phyloP scores from a whole-genome alignment of 2,329 filamentous ascomycete species.

The Trichoderma breve region DNA sequence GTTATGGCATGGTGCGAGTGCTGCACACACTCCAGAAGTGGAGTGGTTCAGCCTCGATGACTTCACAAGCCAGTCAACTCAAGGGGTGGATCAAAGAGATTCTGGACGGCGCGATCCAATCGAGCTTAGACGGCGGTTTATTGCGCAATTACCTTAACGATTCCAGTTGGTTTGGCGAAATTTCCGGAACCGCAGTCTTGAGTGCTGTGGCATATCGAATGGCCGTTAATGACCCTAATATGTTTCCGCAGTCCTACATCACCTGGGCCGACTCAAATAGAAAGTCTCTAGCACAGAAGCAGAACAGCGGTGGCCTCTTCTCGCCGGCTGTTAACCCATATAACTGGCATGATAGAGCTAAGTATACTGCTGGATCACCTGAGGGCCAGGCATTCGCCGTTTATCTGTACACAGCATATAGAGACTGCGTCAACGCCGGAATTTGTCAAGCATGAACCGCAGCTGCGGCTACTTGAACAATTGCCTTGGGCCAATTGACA shows the following conservation, averaged over 20 bases:
- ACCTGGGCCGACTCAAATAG: slow-evolving; percentile 20
- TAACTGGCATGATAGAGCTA: slow-evolving; percentile 17
- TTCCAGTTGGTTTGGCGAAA: slow-evolving; percentile 20
- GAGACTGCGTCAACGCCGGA: slow-evolving; percentile 18
- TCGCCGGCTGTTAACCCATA: slow-evolving; percentile 20
- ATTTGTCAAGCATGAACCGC: not conserved
- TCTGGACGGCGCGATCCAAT: slow-evolving; percentile 19
- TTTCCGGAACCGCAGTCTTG: slow-evolving; percentile 20
- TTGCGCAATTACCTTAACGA: slow-evolving; percentile 22
- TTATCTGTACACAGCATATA: slow-evolving; percentile 20
- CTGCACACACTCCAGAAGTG: slow-evolving; percentile 22
- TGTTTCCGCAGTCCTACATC: slow-evolving; percentile 20
- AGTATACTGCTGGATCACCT: slow-evolving; percentile 19
- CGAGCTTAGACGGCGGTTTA: slow-evolving; percentile 8
- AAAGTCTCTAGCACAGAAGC: slow-evolving; percentile 2
- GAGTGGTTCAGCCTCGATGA: slow-evolving; percentile 8
- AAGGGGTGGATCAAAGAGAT: slow-evolving; percentile 23
- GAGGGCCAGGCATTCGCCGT: slow-evolving; percentile 22
- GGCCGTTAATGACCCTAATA: slow-evolving; percentile 20
- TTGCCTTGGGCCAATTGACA: not conserved
- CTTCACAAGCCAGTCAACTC: slow-evolving; percentile 3
- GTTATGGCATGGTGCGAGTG: slow-evolving; percentile 22
- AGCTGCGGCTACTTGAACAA: not conserved
- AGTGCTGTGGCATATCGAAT: slow-evolving; percentile 21
- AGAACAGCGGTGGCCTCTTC: slow-evolving; percentile 8